Conservation (phyloP, 2,329 filamentous ascomycete genomes). For the Trichoderma brevicompactum region DNA sequence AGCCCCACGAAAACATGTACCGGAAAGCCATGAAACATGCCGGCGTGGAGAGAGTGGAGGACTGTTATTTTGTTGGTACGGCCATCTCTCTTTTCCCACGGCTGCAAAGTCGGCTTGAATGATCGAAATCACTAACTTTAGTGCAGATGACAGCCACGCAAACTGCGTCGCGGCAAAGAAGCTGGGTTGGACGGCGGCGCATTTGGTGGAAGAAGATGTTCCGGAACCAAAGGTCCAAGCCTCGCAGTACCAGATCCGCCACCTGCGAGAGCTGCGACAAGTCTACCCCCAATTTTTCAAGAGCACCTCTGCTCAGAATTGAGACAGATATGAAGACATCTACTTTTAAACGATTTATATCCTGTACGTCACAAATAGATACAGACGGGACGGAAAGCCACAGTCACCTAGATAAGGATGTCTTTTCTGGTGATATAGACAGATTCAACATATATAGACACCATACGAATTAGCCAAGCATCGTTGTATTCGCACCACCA, state of each 20-base stretch:
- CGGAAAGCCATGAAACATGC: constrained; percentile 88
- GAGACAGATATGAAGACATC: too few relatives aligned
- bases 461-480: not conserved
- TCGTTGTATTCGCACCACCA: not conserved
- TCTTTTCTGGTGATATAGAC: not conserved
- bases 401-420: not conserved
- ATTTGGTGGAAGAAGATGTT: constrained; percentile 80
- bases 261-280: constrained; percentile 73
- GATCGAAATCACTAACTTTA: not conserved
- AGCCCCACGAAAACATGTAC: constrained; percentile 83
- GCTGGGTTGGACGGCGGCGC: constrained; percentile 84
- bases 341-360: not conserved
- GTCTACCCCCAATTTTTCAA: constrained; percentile 90
- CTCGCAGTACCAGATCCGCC: constrained; percentile 74
- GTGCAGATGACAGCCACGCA: constrained; percentile 77
- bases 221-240: constrained; percentile 65
- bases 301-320: constrained; percentile 35
- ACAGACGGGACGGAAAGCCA: not conserved
- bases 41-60: constrained; percentile 65
- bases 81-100: too few relatives aligned
- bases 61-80: constrained; percentile 91
- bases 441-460: constrained; percentile 18
- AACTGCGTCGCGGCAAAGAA: constrained; percentile 80
- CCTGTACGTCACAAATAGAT: not conserved
- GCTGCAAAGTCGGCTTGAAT: not conserved